These are phyloP conservation scores for Clarireedia paspali DNA, from an alignment of 2,329 filamentous ascomycete genomes.

Conservation along the genomic window DNA sequence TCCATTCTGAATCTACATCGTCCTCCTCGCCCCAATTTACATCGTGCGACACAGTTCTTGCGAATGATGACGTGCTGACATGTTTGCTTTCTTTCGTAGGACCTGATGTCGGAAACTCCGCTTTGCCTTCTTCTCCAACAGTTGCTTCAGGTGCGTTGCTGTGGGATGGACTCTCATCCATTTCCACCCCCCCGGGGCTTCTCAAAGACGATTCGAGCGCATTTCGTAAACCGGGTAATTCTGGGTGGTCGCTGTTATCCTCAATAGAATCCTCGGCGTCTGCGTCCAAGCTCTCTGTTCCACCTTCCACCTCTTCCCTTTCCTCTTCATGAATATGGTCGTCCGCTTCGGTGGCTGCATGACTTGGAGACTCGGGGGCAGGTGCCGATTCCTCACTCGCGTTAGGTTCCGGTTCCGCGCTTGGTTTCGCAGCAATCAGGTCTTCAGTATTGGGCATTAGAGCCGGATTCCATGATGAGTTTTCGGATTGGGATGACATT, in stretches of 20 bases:
- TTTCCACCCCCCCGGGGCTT: constrained; percentile 23
- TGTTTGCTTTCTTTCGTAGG: constrained; percentile 41
- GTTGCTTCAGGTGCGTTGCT: constrained; percentile 13
- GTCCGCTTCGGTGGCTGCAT: not conserved
- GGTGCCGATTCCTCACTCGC: not conserved
- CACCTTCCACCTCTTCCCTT: not conserved
- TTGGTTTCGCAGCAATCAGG: constrained; percentile 12
- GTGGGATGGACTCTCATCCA: constrained; percentile 20
- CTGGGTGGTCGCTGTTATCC: constrained; percentile 16
- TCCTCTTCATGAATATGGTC: not conserved
- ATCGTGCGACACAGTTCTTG: constrained; percentile 56
- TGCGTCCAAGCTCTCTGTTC: not conserved
- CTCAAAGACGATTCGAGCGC: constrained; percentile 23
- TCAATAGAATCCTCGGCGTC: not conserved
- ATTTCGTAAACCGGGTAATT: constrained; percentile 19
- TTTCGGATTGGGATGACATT: constrained; percentile 38
- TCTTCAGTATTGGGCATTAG: constrained; percentile 39
- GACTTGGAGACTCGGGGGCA: not conserved
- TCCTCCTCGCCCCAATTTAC: constrained; percentile 52
- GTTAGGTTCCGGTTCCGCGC: not conserved
- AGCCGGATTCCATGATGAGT: constrained; percentile 44
- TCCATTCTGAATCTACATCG: constrained; percentile 46
- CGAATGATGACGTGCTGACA: constrained; percentile 54
- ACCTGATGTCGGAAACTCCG: constrained; percentile 19
- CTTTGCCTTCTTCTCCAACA: constrained; percentile 12